A percentile compares a stretch with the other conserved stretches of the same genome.
Evolutionary conservation across 306 rosid genomes (phyloP).

Genomic region (Benincasa hispida): DNA sequence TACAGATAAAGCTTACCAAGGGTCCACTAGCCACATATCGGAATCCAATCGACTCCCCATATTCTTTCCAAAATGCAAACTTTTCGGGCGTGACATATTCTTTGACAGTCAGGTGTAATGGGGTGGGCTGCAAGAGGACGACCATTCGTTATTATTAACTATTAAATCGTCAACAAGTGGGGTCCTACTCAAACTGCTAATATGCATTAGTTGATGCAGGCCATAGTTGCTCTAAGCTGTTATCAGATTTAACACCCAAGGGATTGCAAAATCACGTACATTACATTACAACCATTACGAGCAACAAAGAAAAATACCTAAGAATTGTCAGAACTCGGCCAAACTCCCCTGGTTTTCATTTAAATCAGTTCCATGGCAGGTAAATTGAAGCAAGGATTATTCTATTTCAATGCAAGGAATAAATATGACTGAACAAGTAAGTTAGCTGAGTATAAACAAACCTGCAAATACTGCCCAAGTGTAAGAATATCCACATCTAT

Average conservation of each 20-base stretch:
- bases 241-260: background rate
- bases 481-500: slow-evolving; percentile 88
- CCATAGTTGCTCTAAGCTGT: background rate
- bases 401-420: background rate
- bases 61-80: slow-evolving; percentile 84
- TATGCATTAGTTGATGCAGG: background rate
- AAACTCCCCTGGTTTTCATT: background rate
- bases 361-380: background rate
- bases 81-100: slow-evolving; percentile 83
- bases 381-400: background rate
- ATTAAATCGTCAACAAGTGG: background rate
- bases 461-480: slow-evolving; percentile 95
- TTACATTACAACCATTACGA: background rate
- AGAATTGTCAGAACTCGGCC: background rate
- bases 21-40: slow-evolving; percentile 95
- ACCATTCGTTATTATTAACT: background rate
- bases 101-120: slow-evolving; percentile 86
- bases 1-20: slow-evolving; percentile 31
- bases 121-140: slow-evolving; percentile 74
- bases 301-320: background rate
- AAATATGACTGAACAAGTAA: background rate
- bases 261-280: background rate
- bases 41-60: slow-evolving; percentile 90
- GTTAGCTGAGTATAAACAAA: slow-evolving; percentile 15
- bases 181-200: background rate